These are phyloP conservation scores for Lactarius trivialis DNA, from an alignment of 768 basidiomycete genomes.

Conservation along the genomic window DNA sequence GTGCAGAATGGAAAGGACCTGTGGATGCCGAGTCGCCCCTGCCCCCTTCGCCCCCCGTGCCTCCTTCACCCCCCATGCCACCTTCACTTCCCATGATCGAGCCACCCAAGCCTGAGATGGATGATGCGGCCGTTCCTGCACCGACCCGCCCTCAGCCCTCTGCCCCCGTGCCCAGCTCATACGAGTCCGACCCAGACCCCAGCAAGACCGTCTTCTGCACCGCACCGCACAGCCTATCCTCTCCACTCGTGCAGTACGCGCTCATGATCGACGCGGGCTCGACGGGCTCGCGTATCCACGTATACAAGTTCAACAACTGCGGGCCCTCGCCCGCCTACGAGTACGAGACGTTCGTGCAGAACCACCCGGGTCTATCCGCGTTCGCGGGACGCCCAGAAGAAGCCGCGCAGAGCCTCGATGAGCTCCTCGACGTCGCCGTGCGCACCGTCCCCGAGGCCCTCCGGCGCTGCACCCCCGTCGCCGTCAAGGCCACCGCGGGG, in stretches of 20 bases:
- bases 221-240: slow-evolving; percentile 39
- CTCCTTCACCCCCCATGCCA: too few species aligned
- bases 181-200: slow-evolving; percentile 69
- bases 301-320: slow-evolving; percentile 98
- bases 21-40: background rate
- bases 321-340: slow-evolving; percentile 69
- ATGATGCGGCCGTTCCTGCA: background rate
- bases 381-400: slow-evolving; percentile 52
- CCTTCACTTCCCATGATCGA: background rate
- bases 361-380: slow-evolving; percentile 69
- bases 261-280: slow-evolving; percentile 99
- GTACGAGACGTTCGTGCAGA: slow-evolving; percentile 87
- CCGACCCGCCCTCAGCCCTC: slow-evolving; percentile 1
- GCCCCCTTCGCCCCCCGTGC: too few species aligned
- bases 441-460: slow-evolving; percentile 64
- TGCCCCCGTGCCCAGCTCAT: slow-evolving; percentile 42
- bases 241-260: slow-evolving; percentile 79
- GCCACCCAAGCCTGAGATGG: slow-evolving; percentile 7
- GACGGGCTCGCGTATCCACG: slow-evolving; percentile 93
- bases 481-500: slow-evolving; percentile 91
- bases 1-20: slow-evolving; percentile 3
- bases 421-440: slow-evolving; percentile 74
- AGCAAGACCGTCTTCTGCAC: slow-evolving; percentile 68
- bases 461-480: slow-evolving; percentile 72
- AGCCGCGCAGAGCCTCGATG: slow-evolving; percentile 76